A percentile compares a stretch with the other conserved stretches of the same genome.
Conservation (phyloP, 2,329 filamentous ascomycete species). For the Hymenoscyphus fructigenus region DNA sequence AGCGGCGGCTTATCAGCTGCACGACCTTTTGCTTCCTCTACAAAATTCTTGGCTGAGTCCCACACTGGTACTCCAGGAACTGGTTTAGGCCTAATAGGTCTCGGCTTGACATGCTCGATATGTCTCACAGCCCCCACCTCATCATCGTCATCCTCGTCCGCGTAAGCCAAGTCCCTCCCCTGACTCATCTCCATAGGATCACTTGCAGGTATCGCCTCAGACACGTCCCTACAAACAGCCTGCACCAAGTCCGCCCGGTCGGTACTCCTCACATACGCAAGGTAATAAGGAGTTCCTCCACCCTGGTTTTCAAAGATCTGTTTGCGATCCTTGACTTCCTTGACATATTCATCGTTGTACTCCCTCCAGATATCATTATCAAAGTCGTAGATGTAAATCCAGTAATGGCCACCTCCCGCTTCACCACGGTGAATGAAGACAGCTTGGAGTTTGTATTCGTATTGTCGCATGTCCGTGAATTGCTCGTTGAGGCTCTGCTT, state of each 20-base stretch:
- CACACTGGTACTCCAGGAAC: background rate
- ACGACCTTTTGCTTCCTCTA: no score
- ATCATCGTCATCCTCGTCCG: constrained; percentile 17
- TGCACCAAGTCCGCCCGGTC: constrained; percentile 59
- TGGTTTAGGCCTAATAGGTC: constrained; percentile 28
- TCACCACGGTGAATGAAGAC: constrained; percentile 86
- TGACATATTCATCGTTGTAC: constrained; percentile 88
- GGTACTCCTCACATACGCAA: constrained; percentile 76
- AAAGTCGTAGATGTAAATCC: constrained; percentile 86
- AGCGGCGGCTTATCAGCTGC: background rate
- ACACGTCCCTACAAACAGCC: constrained; percentile 50
- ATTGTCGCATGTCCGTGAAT: constrained; percentile 61
- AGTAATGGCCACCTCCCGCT: constrained; percentile 82
- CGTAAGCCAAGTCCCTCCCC: constrained; percentile 13
- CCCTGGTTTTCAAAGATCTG: constrained; percentile 70
- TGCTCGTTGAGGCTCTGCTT: constrained; percentile 45
- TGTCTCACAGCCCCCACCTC: constrained; percentile 16
- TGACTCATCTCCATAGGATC: constrained; percentile 15
- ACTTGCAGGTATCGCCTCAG: constrained; percentile 17
- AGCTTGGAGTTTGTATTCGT: constrained; percentile 82
- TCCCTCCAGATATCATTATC: constrained; percentile 78
- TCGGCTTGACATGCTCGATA: constrained; percentile 27
- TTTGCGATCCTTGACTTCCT: constrained; percentile 60
- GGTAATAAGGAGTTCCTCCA: constrained; percentile 76
- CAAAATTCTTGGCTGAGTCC: background rate